These are phyloP conservation scores for Claviceps fusiformis DNA, from an alignment of 2,329 filamentous ascomycete genomes.

Conservation along the genomic window DNA sequence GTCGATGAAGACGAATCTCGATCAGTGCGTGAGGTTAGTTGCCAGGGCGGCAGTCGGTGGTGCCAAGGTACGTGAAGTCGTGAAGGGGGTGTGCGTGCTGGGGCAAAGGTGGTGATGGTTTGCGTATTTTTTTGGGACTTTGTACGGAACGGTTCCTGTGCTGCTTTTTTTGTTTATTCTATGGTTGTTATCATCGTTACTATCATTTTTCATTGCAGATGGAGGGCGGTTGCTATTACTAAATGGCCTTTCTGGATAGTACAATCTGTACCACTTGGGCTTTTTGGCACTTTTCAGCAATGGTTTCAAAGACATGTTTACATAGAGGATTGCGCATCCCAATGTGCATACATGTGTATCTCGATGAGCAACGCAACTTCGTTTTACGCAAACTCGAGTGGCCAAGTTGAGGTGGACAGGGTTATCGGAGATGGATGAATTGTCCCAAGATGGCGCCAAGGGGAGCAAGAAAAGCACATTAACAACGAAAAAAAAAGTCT, in stretches of 20 bases:
- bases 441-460: neutral
- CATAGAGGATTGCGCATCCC: neutral
- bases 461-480: neutral
- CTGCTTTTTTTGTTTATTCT: neutral
- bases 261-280: neutral
- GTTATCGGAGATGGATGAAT: no score
- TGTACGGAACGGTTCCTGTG: no score
- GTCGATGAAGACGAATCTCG: constrained; percentile 64
- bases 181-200: neutral
- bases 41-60: constrained; percentile 60
- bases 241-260: neutral
- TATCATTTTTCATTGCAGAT: neutral
- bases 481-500: neutral
- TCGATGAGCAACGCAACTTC: neutral
- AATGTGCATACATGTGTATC: neutral
- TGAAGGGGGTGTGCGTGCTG: neutral
- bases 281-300: neutral
- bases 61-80: constrained; percentile 48
- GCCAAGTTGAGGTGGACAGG: no score
- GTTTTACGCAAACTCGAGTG: no score
- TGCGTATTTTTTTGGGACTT: neutral
- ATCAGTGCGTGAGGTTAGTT: constrained; percentile 61
- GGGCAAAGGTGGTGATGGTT: neutral
- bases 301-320: neutral
- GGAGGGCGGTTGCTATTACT: neutral